These are phyloP conservation scores for Aphanocladium album DNA, from an alignment of 2,329 filamentous ascomycete genomes.

Conservation along the genomic window DNA sequence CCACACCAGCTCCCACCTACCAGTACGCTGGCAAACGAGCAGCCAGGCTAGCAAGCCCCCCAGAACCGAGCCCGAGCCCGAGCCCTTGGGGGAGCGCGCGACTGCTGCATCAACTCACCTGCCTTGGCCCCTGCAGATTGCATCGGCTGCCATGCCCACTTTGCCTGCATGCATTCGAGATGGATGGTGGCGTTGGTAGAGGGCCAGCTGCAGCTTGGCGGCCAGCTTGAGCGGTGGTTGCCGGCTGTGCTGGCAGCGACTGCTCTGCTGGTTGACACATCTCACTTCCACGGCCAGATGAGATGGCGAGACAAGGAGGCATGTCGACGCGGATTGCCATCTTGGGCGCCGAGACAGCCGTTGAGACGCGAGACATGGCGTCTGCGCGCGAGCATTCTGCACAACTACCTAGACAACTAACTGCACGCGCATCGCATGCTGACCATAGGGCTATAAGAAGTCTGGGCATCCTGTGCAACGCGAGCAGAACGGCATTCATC, in stretches of 20 bases:
- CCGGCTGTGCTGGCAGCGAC: too few species aligned
- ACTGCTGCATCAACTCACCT: not conserved
- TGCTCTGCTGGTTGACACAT: too few species aligned
- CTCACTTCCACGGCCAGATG: too few species aligned
- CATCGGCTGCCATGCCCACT: constrained; percentile 4
- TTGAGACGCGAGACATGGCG: not conserved
- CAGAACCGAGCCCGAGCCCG: not conserved
- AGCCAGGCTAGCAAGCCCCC: not conserved
- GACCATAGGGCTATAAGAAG: not conserved
- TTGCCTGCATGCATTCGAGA: constrained; percentile 9
- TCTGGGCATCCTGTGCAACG: not conserved
- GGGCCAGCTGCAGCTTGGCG: not conserved
- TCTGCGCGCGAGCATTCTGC: not conserved
- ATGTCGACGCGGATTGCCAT: constrained; percentile 5
- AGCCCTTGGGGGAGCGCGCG: not conserved
- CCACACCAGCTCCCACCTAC: too few species aligned
- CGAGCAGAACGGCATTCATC: not conserved
- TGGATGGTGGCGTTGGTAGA: constrained; percentile 5
- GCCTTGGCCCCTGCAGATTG: constrained; percentile 9
- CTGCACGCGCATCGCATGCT: not conserved
- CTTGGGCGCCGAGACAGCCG: not conserved
- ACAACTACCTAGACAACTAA: not conserved
- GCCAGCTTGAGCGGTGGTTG: too few species aligned
- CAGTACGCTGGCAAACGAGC: not conserved
- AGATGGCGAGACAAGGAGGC: not conserved